These are phyloP conservation scores for Apiospora aurea DNA, from an alignment of 2,329 filamentous ascomycete species.

Conservation along the genomic window DNA sequence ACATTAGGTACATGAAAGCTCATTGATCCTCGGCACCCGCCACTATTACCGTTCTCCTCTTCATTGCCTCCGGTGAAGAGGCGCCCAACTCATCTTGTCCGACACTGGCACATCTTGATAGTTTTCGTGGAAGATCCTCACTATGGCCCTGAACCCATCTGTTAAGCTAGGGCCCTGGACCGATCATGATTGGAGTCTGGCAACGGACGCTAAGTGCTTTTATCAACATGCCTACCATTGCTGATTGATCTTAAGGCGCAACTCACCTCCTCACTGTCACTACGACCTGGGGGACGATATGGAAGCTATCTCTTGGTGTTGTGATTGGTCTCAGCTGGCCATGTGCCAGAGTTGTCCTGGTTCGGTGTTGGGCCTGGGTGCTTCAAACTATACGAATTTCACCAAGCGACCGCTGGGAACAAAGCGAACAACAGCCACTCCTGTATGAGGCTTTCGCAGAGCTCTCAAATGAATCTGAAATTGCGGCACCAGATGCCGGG, in stretches of 20 bases:
- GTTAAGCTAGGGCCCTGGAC: neutral
- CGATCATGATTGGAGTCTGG: neutral
- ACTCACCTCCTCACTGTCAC: neutral
- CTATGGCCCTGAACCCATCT: neutral
- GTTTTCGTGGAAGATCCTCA: neutral
- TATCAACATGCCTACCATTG: too few relatives aligned
- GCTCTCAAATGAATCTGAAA: neutral
- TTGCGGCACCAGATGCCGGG: neutral
- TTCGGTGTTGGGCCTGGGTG: neutral
- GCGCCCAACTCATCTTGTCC: too few relatives aligned
- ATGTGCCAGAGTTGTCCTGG: neutral
- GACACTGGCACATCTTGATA: too few relatives aligned
- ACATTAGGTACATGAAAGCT: too few relatives aligned
- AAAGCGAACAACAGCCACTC: neutral
- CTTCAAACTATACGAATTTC: neutral
- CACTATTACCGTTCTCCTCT: neutral
- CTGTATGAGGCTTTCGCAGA: neutral
- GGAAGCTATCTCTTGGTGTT: neutral
- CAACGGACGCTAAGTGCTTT: neutral
- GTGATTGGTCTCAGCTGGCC: neutral
- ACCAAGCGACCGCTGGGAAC: rapidly evolving
- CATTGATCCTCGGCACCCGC: too few relatives aligned
- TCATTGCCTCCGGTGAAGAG: neutral
- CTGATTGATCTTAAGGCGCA: neutral
- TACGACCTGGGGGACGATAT: neutral